Base-by-base conservation (phyloP, 164 flowering plant genomes). In the Dillenia turbinata region DNA sequence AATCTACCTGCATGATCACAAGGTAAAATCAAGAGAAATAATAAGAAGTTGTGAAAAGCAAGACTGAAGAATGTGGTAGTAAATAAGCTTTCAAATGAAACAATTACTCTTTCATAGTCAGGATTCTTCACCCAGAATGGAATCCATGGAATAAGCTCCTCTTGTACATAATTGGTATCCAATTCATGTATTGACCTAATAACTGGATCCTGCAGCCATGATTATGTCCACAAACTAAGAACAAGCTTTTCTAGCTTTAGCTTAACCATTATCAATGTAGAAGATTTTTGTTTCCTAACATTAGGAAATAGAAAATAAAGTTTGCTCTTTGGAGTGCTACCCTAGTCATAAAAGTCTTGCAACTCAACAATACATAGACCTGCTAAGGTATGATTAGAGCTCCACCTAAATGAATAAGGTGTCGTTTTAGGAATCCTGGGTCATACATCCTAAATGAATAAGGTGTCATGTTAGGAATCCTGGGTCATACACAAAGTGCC, bases 101-200 rank as follows among this genome's bases (percentile, higher is more conserved):
- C 47, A 56, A 83, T 71, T 62, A 91, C 97, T 65, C 94, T 69
- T 16, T 91, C 96, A 73, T 79, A 89, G 69, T 91, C 92, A 16
- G 93, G 86, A 66, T 74, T 78, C 65, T 91, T 91, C 59, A 89
- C 79, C 96, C 96, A 91, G 13, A 76, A 6, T 33, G 97, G 97
- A 67, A 91, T 79, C 49, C 87, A 88, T 14, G 85, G 84, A 52
- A 89, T 69, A 50, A 87, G 67, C 26, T 85, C 82, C 8, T 59
- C 83, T 8, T 59, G 56, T 72, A 87, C 56, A 61, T 76, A 54
- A 44, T 49, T 60, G 59, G 81, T 13, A 66, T 84, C 87, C 9
- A 83, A 65, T 64, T 87, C 85, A 61, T 64, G 26, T 22, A 87
- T 51, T 17, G 90, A 82, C 72, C 63, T 81, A 14, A 69, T 52